A percentile compares a stretch with the other conserved stretches of the same genome.
Evolutionary conservation across 192 early-diverging fungal species (phyloP).

Genomic region (Backusella sp.): DNA sequence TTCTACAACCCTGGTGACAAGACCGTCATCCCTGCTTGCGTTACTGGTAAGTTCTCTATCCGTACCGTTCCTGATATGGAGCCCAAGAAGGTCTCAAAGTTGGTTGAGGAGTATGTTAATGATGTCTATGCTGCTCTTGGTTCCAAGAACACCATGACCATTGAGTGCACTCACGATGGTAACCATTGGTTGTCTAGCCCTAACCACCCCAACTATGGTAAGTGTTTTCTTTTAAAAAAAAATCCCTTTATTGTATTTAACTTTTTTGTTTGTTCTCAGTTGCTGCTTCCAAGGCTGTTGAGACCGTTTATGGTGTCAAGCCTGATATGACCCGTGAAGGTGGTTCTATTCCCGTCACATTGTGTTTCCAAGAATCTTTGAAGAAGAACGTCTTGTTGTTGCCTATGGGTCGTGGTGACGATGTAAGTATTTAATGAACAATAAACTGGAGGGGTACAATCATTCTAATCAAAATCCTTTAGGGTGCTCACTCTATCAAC

Average conservation of each 20-base stretch:
- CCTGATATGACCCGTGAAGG: constrained; percentile 98
- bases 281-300: constrained; percentile 87
- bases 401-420: constrained; percentile 93
- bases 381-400: constrained; percentile 88
- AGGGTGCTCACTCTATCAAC: constrained; percentile 96
- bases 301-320: constrained; percentile 87
- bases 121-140: constrained; percentile 89
- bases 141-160: constrained; percentile 79
- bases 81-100: constrained; percentile 72
- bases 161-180: constrained; percentile 80
- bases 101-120: constrained; percentile 72
- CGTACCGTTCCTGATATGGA: constrained; percentile 93
- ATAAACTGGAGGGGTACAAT: background rate
- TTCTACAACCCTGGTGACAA: constrained; percentile 93
- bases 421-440: constrained; percentile 41
- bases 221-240: constrained; percentile 7
- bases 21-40: constrained; percentile 95
- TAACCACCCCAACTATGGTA: constrained; percentile 90
- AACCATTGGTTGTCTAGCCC: constrained; percentile 91
- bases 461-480: background rate
- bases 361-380: constrained; percentile 96
- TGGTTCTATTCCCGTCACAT: constrained; percentile 96
- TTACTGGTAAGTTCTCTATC: constrained; percentile 98
- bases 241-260: background rate
- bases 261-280: constrained; percentile 42